Percentiles rank a stretch among this genome's conserved stretches.
Conservation (phyloP, 1,284 basidiomycete species). For the Porogramme epimiltina region DNA sequence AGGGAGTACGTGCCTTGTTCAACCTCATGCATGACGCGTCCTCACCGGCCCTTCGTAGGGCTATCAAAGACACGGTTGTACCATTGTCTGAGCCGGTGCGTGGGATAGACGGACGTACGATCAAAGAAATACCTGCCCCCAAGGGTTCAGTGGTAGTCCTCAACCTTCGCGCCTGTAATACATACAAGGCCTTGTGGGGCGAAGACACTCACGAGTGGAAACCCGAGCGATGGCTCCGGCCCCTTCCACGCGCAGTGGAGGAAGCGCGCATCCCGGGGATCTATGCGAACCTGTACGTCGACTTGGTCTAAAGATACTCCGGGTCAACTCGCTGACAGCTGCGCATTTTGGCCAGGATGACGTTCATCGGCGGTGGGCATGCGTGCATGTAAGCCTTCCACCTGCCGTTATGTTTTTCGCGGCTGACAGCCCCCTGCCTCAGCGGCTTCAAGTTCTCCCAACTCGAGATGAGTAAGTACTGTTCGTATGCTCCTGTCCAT, state of each 20-base stretch:
- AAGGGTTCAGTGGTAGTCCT: slow-evolving; percentile 46
- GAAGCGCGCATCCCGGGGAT: slow-evolving; percentile 23
- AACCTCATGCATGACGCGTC: too few relatives aligned
- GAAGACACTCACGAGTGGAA: slow-evolving; percentile 54
- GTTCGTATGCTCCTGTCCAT: too few relatives aligned
- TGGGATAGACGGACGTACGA: slow-evolving; percentile 27
- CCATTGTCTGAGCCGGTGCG: slow-evolving; percentile 24
- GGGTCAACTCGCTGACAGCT: neutral
- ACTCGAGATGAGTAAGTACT: neutral
- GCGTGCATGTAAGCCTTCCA: neutral
- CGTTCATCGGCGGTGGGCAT: slow-evolving; percentile 3
- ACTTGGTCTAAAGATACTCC: too few relatives aligned
- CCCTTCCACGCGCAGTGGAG: slow-evolving; percentile 20
- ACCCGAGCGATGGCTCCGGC: slow-evolving; percentile 34
- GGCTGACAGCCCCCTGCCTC: neutral
- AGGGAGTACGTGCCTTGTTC: neutral
- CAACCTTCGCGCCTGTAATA: slow-evolving; percentile 49
- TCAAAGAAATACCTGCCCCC: slow-evolving; percentile 38
- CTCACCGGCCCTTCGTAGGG: neutral
- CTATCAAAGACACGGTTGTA: slow-evolving; percentile 16
- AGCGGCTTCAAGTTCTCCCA: slow-evolving; percentile 2
- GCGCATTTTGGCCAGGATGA: neutral
- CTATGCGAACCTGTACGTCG: slow-evolving; percentile 23
- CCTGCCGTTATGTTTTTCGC: too few relatives aligned
- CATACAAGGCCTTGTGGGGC: slow-evolving; percentile 53